Percentiles rank a stretch among this genome's conserved stretches.
phyloP scores from a whole-genome alignment of 106 monocot species.

The Allium cepa region DNA sequence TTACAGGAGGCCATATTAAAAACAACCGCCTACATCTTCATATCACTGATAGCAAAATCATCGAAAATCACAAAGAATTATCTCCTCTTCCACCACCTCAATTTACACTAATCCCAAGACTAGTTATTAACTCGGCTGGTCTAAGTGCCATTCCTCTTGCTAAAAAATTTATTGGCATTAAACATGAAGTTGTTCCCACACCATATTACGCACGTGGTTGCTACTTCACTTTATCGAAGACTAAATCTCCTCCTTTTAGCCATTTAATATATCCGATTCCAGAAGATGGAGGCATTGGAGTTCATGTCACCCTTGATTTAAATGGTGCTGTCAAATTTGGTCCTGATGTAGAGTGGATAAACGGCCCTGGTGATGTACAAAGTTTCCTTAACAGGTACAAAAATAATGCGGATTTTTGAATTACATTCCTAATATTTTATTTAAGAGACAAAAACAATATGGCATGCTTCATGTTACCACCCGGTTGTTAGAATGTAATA shows the following conservation, averaged over 20 bases:
- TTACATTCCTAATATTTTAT: too few species aligned
- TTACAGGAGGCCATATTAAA: constrained; percentile 60
- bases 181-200: constrained; percentile 29
- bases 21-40: constrained; percentile 49
- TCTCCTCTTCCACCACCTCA: constrained; percentile 34
- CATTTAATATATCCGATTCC: constrained; percentile 93
- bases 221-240: constrained; percentile 73
- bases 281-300: constrained; percentile 91
- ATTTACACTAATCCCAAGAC: constrained; percentile 55
- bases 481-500: too few species aligned
- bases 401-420: too few species aligned
- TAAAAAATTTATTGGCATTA: constrained; percentile 53
- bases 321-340: constrained; percentile 82
- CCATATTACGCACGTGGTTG: constrained; percentile 85
- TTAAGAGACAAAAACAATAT: too few species aligned
- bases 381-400: constrained; percentile 64
- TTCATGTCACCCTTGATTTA: constrained; percentile 89
- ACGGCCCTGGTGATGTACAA: constrained; percentile 47
- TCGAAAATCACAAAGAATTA: constrained; percentile 26
- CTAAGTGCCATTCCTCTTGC: constrained; percentile 84
- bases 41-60: constrained; percentile 50
- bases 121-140: constrained; percentile 86
- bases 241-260: constrained; percentile 64
- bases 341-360: constrained; percentile 96
- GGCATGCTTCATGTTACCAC: too few species aligned